Base-by-base conservation (phyloP, 148 eudicot species). In the Vaccinium corymbosum region DNA sequence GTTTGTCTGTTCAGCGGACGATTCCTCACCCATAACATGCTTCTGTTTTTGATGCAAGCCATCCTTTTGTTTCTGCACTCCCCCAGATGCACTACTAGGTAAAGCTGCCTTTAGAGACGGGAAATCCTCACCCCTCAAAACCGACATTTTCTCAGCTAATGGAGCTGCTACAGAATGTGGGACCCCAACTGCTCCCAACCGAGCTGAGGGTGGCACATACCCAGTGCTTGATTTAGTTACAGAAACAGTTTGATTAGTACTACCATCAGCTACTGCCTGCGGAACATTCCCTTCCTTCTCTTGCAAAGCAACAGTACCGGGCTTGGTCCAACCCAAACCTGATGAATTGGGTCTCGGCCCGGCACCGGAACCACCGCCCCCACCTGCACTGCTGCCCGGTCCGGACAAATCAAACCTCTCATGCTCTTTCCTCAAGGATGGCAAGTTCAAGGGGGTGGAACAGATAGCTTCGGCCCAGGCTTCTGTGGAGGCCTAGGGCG, bases 381-480 rank as follows among this genome's bases (percentile, higher is more conserved):
- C 90, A 35, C 78, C 93, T 17, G 89, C 49, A 55, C 94, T 95
- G 83, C 91, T 84, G 48, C 92, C 95, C 0, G 95, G 68, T 17
- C 98, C 97, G n/a, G 88, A 87, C 6, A 87, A 80, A 89, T 97
- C 98, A 87, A 92, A 92, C 82, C 84, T 92, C 90, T 96, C 94
- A 84, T 97, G 95, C 73, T 97, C 99, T 89, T 93, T 97, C 92
- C 98, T 97, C 78, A 93, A 52, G 15, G 99, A 97, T 0, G 99
- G 98, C 82, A 97, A 91, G 85, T 97, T 97, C 98, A 97, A 92
- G 93, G 98, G 96, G 99, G 98, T 86, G 98, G 98, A 89, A 97
- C 95, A 83, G 99, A 93, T 82, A 95, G 89, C 83, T 97, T 97
- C 61, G 95, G 80, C 84, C 87, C 94, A 80, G 83, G 90, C 83